These are phyloP conservation scores for Curvularia lunata DNA, from an alignment of 2,329 filamentous ascomycete species.

Conservation along the genomic window DNA sequence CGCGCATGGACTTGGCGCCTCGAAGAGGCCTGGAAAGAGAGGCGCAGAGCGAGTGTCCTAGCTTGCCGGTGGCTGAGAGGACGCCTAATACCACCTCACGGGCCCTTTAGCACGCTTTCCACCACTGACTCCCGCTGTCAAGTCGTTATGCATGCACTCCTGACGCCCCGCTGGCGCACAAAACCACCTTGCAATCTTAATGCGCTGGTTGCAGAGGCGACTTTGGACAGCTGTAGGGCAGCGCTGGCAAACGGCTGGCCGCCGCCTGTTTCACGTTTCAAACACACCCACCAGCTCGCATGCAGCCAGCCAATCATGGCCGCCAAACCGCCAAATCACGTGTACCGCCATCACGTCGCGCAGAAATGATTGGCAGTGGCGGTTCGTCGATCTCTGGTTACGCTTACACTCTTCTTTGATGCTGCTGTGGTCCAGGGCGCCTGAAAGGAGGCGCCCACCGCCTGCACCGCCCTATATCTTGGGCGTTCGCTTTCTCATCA, in stretches of 20 bases:
- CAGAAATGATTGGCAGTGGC: conserved; percentile 21
- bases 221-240: conserved; percentile 5
- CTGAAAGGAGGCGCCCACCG: conserved; percentile 10
- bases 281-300: conserved; percentile 18
- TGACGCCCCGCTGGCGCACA: background rate
- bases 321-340: conserved; percentile 16
- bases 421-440: conserved; percentile 5
- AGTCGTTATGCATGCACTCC: background rate
- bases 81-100: background rate
- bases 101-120: conserved; percentile 2
- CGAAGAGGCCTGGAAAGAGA: background rate
- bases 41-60: conserved; percentile 2
- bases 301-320: conserved; percentile 26
- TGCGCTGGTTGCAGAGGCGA: conserved; percentile 4
- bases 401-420: conserved; percentile 3
- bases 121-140: background rate
- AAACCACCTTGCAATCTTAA: conserved; percentile 1
- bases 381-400: conserved; percentile 2
- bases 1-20: background rate
- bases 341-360: conserved; percentile 6
- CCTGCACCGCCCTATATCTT: conserved; percentile 20
- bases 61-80: background rate
- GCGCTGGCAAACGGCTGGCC: conserved; percentile 32
- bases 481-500: conserved; percentile 11
- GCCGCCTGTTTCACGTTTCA: conserved; percentile 35